Conservation (phyloP, 1,284 basidiomycete genomes). For the Microbotryum lychnidis-dioicae region DNA sequence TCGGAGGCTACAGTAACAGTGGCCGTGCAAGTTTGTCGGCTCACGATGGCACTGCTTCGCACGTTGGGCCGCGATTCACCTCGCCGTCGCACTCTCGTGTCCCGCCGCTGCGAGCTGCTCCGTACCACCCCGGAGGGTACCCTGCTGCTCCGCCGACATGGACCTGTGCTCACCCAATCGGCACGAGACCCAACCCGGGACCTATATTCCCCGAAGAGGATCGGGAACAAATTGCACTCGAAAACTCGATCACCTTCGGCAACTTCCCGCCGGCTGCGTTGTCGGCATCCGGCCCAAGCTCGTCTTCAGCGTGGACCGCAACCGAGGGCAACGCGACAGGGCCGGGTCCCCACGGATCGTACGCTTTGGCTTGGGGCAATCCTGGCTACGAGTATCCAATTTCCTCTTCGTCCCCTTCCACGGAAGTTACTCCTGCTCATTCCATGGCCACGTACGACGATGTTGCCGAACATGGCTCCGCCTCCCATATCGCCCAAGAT, state of each 20-base stretch:
- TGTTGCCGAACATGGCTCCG: too few relatives aligned
- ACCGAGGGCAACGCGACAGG: too few relatives aligned
- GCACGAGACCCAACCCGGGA: conserved; percentile 1
- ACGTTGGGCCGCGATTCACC: neutral
- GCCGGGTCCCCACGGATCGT: too few relatives aligned
- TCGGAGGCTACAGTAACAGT: neutral
- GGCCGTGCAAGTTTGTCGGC: conserved; percentile 1
- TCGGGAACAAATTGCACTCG: conserved; percentile 22
- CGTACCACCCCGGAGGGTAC: neutral
- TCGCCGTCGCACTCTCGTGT: too few relatives aligned
- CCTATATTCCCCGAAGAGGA: conserved; percentile 30
- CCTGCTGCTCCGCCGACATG: neutral
- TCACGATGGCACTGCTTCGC: neutral
- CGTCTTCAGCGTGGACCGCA: conserved; percentile 6
- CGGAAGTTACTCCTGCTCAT: too few relatives aligned
- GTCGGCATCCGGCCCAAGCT: conserved; percentile 14
- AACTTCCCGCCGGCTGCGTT: conserved; percentile 22
- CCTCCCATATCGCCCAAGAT: neutral
- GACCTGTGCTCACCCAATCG: too few relatives aligned
- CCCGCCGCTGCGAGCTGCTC: neutral
- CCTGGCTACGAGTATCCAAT: too few relatives aligned
- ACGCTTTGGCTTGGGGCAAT: too few relatives aligned
- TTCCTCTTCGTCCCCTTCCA: too few relatives aligned
- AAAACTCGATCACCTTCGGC: conserved; percentile 26
- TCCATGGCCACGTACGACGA: too few relatives aligned